Base-by-base conservation (phyloP, 2,329 filamentous ascomycete species). In the Diaporthe humulicola region DNA sequence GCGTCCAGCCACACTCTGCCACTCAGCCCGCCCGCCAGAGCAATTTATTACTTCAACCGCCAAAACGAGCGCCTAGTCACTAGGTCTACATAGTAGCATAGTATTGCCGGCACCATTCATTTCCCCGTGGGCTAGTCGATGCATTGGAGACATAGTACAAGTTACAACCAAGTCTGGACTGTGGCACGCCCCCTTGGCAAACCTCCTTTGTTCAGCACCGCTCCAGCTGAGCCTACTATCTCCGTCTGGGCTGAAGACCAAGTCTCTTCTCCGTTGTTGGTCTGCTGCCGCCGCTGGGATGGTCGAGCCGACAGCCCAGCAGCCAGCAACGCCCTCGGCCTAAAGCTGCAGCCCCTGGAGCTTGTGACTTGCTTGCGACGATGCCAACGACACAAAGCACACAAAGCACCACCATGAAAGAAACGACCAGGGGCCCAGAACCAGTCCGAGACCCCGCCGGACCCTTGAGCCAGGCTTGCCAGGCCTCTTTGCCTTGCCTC, bases 1-100 rank as follows among this genome's bases (percentile, higher is more conserved):
- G 30, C 22, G 45, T 40, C 64, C 64, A 67, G 64, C 45, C 45
- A 33, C 25, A n/a, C 22, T 45, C 64, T 52, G 64, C 45, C 45
- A 33, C 25, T 33, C 22, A 52, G 64, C 64, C 42, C 61, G 61
- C 28, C 19, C 12, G 38, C 12, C 28, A 10, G 28, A 10, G 30
- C 64, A 69, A 69, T 69, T 25, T 69, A 54, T 54, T 8, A 48
- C 36, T 52, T 48, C 64, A 67, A 67, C 64, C 64, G 45, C 64
- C 45, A 67, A 30, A 67, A 19, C 45, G 45, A 67, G 64, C 30
- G 28, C 30, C 48, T 69, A 69, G 64, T 15, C 22, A 64, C 42
- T 28, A 30, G 40, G 17, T 22, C 58, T 30, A 45, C 38, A 45
- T 30, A 30, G 58, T 50, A 36, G 61, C 22, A 33, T 67, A 15